These are phyloP conservation scores for Phytophthora foliorum DNA, from an alignment of 352 stramenopile genomes.

Conservation along the genomic window DNA sequence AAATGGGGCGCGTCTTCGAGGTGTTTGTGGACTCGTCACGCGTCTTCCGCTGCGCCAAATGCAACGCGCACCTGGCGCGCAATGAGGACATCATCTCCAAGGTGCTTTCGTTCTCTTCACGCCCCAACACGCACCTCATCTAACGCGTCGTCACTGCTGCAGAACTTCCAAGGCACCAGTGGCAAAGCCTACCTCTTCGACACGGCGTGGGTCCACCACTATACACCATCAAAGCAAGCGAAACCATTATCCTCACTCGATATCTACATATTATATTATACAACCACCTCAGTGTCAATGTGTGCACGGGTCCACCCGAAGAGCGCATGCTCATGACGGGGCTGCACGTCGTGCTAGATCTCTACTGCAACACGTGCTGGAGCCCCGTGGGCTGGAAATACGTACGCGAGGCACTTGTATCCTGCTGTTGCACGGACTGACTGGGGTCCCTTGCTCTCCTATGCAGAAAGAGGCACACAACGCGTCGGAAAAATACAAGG, in stretches of 20 bases:
- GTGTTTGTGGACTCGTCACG: conserved; percentile 92
- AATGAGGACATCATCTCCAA: conserved; percentile 97
- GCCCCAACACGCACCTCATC: neutral
- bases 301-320: conserved; percentile 88
- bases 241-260: neutral
- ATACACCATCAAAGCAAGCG: neutral
- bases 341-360: conserved; percentile 94
- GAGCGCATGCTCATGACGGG: conserved; percentile 95
- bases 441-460: conserved; percentile 12
- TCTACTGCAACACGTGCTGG: conserved; percentile 95
- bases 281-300: conserved; percentile 74
- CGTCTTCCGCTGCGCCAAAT: conserved; percentile 93
- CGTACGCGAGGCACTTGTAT: conserved; percentile 38
- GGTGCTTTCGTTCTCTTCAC: conserved; percentile 38
- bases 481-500: conserved; percentile 96
- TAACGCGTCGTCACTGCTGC: neutral
- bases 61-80: conserved; percentile 91
- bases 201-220: conserved; percentile 59
- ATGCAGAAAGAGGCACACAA: conserved; percentile 92
- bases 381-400: conserved; percentile 96
- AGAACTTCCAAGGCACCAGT: conserved; percentile 85
- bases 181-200: conserved; percentile 96
- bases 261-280: neutral
- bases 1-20: conserved; percentile 89
- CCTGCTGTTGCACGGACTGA: conserved; percentile 10